Evolutionary conservation across 1,139 yeast species (phyloP).

Genomic region (Eremothecium gossypii): DNA sequence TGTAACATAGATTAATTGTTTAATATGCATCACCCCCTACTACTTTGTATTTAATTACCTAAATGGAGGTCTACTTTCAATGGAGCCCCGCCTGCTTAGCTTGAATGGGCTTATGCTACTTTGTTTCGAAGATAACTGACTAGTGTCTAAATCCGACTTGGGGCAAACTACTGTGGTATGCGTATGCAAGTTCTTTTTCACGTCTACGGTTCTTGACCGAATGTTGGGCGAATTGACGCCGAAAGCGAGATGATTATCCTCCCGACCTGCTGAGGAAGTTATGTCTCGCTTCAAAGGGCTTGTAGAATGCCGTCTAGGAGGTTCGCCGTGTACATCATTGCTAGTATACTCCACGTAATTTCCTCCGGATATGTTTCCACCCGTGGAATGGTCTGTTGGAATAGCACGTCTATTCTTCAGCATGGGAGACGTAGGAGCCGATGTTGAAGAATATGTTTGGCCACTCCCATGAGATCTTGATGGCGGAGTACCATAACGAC

Average conservation of each 20-base stretch:
- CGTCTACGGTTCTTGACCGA: too few relatives aligned
- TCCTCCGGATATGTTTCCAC: slow-evolving; percentile 6
- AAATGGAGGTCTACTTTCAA: slow-evolving; percentile 7
- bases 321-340: neutral
- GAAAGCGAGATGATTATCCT: too few relatives aligned
- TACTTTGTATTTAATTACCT: slow-evolving; percentile 1
- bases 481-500: slow-evolving; percentile 3
- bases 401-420: slow-evolving; percentile 5
- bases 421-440: slow-evolving; percentile 11
- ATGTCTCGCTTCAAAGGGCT: slow-evolving; percentile 8
- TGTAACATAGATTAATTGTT: slow-evolving; percentile 1
- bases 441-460: slow-evolving; percentile 6
- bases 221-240: too few relatives aligned
- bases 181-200: neutral
- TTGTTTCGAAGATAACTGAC: slow-evolving; percentile 7
- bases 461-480: neutral
- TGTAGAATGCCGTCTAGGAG: slow-evolving; percentile 7
- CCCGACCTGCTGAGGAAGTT: too few relatives aligned
- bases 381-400: slow-evolving; percentile 6
- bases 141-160: neutral
- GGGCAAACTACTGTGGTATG: neutral
- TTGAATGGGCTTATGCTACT: slow-evolving; percentile 9
- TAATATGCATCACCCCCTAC: neutral
- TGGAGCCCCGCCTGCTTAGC: slow-evolving; percentile 5
- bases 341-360: neutral